A percentile compares a stretch with the other conserved stretches of the same genome.
Conservation (phyloP, 192 early-diverging fungal species). For the Linnemannia schmuckeri region DNA sequence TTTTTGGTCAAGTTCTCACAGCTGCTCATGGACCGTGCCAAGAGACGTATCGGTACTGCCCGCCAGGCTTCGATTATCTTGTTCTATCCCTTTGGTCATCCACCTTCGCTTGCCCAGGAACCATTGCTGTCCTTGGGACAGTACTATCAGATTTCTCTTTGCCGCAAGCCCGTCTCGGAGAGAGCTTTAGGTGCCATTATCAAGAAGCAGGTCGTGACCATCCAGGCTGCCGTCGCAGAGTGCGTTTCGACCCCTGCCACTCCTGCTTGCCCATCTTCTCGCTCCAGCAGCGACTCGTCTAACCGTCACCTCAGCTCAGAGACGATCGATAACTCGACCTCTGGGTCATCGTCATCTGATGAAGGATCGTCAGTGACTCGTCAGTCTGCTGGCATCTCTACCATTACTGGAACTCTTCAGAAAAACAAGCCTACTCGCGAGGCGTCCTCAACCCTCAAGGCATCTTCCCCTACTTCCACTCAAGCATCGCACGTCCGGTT, state of each 20-base stretch:
- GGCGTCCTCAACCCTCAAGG: not conserved
- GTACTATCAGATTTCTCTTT: constrained; percentile 50
- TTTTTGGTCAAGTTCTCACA: constrained; percentile 35
- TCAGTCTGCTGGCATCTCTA: constrained; percentile 1
- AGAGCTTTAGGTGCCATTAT: constrained; percentile 48
- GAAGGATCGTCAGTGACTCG: not conserved
- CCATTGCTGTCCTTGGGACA: constrained; percentile 35
- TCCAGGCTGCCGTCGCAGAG: constrained; percentile 24
- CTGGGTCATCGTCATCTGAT: not conserved
- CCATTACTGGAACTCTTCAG: not conserved
- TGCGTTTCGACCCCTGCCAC: not conserved
- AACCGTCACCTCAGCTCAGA: not conserved
- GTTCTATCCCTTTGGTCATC: constrained; percentile 54
- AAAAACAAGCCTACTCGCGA: not conserved
- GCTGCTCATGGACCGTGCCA: constrained; percentile 30
- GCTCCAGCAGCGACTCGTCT: not conserved
- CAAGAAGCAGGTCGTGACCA: constrained; percentile 42
- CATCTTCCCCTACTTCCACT: not conserved
- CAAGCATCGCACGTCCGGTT: constrained; percentile 46
- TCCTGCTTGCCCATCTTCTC: not conserved
- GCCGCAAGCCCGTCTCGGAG: constrained; percentile 51
- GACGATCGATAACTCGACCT: not conserved
- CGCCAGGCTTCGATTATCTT: constrained; percentile 46
- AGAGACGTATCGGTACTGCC: constrained; percentile 27
- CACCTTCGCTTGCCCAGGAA: constrained; percentile 50